These are phyloP conservation scores for Dioscorea cayenensis DNA, from an alignment of 116 monocot species.

Conservation along the genomic window DNA sequence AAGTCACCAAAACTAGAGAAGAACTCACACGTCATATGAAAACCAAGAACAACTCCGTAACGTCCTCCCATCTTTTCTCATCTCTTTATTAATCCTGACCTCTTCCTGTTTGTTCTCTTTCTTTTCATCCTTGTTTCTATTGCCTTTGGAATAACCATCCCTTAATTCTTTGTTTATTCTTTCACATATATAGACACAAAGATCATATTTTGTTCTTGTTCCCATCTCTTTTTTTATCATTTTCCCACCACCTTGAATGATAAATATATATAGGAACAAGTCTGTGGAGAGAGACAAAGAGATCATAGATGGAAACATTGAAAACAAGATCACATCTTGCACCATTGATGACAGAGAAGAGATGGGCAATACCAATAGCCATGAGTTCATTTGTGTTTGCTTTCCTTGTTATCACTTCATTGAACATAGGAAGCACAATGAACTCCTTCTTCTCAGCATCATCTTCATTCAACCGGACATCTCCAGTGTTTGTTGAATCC, in stretches of 20 bases:
- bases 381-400: slow-evolving; percentile 11
- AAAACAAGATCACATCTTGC: neutral
- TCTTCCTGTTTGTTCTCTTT: neutral
- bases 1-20: neutral
- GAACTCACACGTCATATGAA: neutral
- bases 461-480: neutral
- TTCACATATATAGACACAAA: too few relatives aligned
- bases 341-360: neutral
- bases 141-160: neutral
- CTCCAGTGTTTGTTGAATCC: slow-evolving; percentile 13
- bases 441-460: slow-evolving; percentile 19
- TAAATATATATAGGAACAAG: neutral
- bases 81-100: neutral
- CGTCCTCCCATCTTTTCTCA: slow-evolving; percentile 1
- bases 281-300: neutral
- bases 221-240: too few relatives aligned
- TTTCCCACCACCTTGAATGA: neutral
- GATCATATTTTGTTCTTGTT: too few relatives aligned
- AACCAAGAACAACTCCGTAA: neutral
- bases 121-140: neutral
- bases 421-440: slow-evolving; percentile 9
- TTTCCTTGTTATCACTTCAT: slow-evolving; percentile 10
- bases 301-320: neutral
- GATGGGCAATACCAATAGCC: neutral
- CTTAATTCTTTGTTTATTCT: neutral